phyloP scores from a whole-genome alignment of 495 filamentous ascomycete genomes.

The Hamigera avellanea region DNA sequence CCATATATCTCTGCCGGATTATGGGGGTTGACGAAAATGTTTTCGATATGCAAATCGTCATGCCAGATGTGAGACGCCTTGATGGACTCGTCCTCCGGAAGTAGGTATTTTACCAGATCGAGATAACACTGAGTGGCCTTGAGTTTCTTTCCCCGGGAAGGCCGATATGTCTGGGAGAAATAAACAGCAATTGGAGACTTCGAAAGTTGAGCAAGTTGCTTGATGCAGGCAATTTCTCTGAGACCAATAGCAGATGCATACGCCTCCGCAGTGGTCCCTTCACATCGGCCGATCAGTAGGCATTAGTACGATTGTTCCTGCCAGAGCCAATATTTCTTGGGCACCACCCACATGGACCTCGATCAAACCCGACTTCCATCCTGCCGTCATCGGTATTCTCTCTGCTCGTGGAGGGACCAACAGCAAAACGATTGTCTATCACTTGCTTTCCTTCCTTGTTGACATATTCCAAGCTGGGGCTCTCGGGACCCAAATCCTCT shows the following conservation, averaged over 20 bases:
- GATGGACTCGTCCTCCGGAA: conserved; percentile 10
- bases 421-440: neutral
- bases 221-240: conserved; percentile 9
- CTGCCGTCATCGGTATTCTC: conserved; percentile 13
- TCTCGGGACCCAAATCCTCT: conserved; percentile 1
- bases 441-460: neutral
- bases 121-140: conserved; percentile 11
- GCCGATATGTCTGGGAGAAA: conserved; percentile 8
- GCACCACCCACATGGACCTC: conserved; percentile 16
- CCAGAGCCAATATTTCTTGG: no score
- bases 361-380: conserved; percentile 12
- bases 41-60: conserved; percentile 16
- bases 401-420: conserved; percentile 1
- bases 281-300: neutral
- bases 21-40: conserved; percentile 16
- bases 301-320: neutral
- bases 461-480: neutral
- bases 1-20: conserved; percentile 9
- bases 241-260: conserved; percentile 7
- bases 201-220: conserved; percentile 6
- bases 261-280: conserved; percentile 3
- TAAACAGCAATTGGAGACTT: conserved; percentile 9
- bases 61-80: conserved; percentile 14
- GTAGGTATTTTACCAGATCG: conserved; percentile 5
- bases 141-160: conserved; percentile 9